Base-by-base conservation (phyloP, 352 stramenopile species). In the Globisporangium heterothallicum region DNA sequence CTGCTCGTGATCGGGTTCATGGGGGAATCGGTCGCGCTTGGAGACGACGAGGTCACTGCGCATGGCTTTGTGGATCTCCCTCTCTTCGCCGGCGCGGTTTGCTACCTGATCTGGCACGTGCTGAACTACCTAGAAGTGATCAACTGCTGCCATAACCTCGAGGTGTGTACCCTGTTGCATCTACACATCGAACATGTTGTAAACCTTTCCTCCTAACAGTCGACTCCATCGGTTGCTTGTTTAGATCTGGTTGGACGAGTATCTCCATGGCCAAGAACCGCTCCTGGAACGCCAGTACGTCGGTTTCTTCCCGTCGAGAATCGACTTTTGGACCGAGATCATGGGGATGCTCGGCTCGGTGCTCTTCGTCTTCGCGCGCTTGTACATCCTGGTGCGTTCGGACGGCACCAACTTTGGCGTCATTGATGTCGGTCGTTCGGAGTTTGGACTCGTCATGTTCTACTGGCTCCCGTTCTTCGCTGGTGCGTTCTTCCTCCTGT, bases 61-160 rank as follows among this genome's bases (percentile, higher is more conserved):
- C 73, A 81, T 41, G 49, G 55, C 25, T 67, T 74, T 6, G 70
- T 90, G 35, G 82, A 93, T 56, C 22, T 75, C 3, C 79, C 82
- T 27, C 59, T 91, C 53, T 67, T 93, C 7, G 29, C 75, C 12
- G 82, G 72, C 14, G 64, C 78, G 10, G 27, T 73, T 29, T 86
- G 74, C 56, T 82, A 84, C 53, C 61, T 91, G 3, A 44, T 57
- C 6, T 72, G 68, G 32, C 72, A 93, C 58, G 43, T 72, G 13
- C 49, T 90, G 32, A 90, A 70, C 61, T 91, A 91, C 71, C 73
- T 91, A 47, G 82, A 93, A 60, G 82, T 93, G 25, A 88, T 93
- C 66, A 93, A 93, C 63, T 86, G 75, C 62, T 93, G 82, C 68
- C 79, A 93, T 56, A 90, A 93, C 63, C 75, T 93, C 48, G 79